Evolutionary conservation across 2,329 filamentous ascomycete species (phyloP).

Genomic region (Aureobasidium sp.): DNA sequence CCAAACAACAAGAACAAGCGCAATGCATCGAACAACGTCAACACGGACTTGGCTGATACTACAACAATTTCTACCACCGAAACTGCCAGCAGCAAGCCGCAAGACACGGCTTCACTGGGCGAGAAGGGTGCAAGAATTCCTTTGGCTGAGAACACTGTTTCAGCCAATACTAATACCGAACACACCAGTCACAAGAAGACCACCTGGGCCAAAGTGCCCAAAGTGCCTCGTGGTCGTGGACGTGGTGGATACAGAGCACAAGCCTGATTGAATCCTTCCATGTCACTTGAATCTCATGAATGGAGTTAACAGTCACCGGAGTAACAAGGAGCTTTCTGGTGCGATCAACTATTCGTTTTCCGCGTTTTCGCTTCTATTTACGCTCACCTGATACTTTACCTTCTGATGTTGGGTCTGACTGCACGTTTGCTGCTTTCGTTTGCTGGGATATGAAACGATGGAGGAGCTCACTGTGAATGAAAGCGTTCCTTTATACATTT

Average conservation of each 20-base stretch:
- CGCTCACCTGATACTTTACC: not conserved
- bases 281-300: not conserved
- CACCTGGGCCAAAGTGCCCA: constrained; percentile 1
- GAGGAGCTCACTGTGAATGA: not conserved
- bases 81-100: not conserved
- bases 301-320: not conserved
- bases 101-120: not conserved
- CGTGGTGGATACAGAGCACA: not conserved
- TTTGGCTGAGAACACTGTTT: not conserved
- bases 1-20: constrained; percentile 14
- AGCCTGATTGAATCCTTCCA: not conserved
- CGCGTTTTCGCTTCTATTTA: not conserved
- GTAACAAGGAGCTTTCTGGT: constrained; percentile 1
- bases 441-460: constrained; percentile 1
- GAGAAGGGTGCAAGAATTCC: not conserved
- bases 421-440: not conserved
- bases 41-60: not conserved
- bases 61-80: not conserved
- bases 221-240: not conserved
- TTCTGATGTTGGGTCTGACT: not conserved
- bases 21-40: not conserved
- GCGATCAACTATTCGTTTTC: not conserved
- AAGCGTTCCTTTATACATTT: not conserved
- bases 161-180: not conserved
- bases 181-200: not conserved